phyloP scores from a whole-genome alignment of 768 basidiomycete genomes.

The Dioszegia crocea region DNA sequence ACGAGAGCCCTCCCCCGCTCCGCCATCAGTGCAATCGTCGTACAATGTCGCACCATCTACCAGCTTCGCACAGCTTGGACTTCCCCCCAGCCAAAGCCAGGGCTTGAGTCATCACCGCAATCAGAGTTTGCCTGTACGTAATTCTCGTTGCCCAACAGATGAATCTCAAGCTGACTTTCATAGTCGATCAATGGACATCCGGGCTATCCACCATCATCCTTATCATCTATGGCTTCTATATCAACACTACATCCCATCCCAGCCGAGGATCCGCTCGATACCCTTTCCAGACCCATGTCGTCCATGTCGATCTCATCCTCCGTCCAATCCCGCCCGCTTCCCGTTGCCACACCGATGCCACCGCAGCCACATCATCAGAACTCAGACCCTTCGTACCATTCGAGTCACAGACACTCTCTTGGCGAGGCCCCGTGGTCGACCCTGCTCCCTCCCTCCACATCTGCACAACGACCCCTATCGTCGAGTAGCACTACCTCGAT shows the following conservation, averaged over 20 bases:
- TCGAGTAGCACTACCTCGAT: constrained; percentile 14
- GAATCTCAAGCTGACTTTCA: neutral
- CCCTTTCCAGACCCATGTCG: constrained; percentile 34
- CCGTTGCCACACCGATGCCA: constrained; percentile 18
- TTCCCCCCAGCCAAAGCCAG: constrained; percentile 40
- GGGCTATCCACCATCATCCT: constrained; percentile 8
- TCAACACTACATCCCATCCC: constrained; percentile 5
- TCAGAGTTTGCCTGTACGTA: constrained; percentile 33
- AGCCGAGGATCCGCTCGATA: constrained; percentile 20
- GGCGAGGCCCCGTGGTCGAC: constrained; percentile 34
- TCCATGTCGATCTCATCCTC: constrained; percentile 32
- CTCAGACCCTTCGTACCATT: constrained; percentile 11
- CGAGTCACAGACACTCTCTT: constrained; percentile 34
- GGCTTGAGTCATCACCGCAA: constrained; percentile 25
- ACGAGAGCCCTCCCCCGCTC: constrained; percentile 16
- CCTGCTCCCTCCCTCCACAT: constrained; percentile 17
- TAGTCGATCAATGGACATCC: neutral
- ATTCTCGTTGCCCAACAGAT: neutral
- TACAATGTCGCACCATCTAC: constrained; percentile 12
- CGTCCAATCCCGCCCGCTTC: constrained; percentile 16
- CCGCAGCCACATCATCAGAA: constrained; percentile 6
- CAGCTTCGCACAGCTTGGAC: constrained; percentile 37
- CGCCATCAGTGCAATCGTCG: neutral
- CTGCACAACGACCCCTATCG: constrained; percentile 28
- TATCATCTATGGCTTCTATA: constrained; percentile 4